Evolutionary conservation across 2,329 filamentous ascomycete genomes (phyloP), one percentile per base, ranked within the genome.

Genomic region (Blastomyces percursus): DNA sequence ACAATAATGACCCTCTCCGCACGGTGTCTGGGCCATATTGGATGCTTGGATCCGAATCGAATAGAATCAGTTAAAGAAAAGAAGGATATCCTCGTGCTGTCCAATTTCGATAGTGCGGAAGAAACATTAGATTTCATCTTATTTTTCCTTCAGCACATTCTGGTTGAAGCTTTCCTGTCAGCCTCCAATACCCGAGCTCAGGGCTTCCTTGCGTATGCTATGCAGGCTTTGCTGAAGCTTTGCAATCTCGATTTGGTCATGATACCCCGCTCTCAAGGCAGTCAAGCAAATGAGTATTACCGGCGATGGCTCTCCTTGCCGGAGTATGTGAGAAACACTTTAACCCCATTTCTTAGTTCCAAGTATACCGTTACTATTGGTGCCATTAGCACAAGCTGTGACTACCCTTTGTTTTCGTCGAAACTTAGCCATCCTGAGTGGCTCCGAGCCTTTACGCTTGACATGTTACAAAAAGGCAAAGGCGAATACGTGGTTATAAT

Each of bases 81-180:
- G 68, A 86, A 84, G 66, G 88, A 91, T n/a, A 89, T 96, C 61
- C 84, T 97, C 30, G 86, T 97, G 59, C 76, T 92, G 46, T 88
- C 89, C 59, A 97, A 99, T 72, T 97, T 99, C 69, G 84, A 88
- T 54, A 83, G 84, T 55, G 81, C 84, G 19, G 83, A 84, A 59
- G 93, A 99, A 72, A 89, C 87, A 0, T 87, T 90, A 19, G 86
- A 94, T 65, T 99, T 97, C 74, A 85, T 91, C 8, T 80, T 94
- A 50, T 91, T 92, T 69, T 81, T 96, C 56, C 80, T 99, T 19
- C 88, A 96, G 69, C 84, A 95, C 71, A 88, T 96, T 8, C 79
- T 99, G 12, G 91, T 97, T 32, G 91, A 92, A 64, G 88, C 92
- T 0, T 99, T 99, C 71, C 79, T 96, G 52, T 96, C 93, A 0